Evolutionary conservation across 1,284 basidiomycete species (phyloP), one percentile per base, ranked within the genome.

Genomic region (Marasmius sp.): DNA sequence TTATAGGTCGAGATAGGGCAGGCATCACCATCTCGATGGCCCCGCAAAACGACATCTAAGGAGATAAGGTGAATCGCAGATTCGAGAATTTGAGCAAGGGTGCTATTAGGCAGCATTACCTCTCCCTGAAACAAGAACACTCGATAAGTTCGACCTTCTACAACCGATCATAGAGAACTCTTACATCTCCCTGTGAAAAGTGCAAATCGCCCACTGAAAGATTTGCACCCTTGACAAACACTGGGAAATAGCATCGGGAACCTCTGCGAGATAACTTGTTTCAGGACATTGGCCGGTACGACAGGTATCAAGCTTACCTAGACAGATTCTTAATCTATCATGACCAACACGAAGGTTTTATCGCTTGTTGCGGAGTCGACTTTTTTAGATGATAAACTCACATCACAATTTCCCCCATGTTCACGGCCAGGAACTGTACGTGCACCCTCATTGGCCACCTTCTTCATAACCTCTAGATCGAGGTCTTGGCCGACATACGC

Each of bases 361-460:
- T 22, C 38, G 33, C 22, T 22, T n/a, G 27, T 22, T 50, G 34
- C n/a, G n/a, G 58, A 57, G 59, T 27, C n/a, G 57, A 34, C 12
- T 61, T 34, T 43, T 43, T 10, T 27, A 36, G 14, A 51, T 6
- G 37, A 7, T 7, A 38, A 38, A 75, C 83, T 61, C 61, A 88
- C 87, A 75, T 93, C 91, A 68, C 89, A 91, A 67, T 93, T 93
- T 27, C 91, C 90, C n/a, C 91, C 91, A 71, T 92, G 89, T 71
- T 92, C 90, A 27, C 90, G 73, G n/a, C 86, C 88, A 6, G 91
- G 91, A 54, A 91, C 79, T 0, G 91, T 93, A 62, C 91, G 79
- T 34, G 91, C 90, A 16, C 91, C 91, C 67, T 93, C 89, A 38
- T 69, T 70, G 16, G 81, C 79, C 64, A 93, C 86, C 76, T 82